phyloP scores from a whole-genome alignment of 2,329 filamentous ascomycete genomes.

The Ophiostoma ulmi region DNA sequence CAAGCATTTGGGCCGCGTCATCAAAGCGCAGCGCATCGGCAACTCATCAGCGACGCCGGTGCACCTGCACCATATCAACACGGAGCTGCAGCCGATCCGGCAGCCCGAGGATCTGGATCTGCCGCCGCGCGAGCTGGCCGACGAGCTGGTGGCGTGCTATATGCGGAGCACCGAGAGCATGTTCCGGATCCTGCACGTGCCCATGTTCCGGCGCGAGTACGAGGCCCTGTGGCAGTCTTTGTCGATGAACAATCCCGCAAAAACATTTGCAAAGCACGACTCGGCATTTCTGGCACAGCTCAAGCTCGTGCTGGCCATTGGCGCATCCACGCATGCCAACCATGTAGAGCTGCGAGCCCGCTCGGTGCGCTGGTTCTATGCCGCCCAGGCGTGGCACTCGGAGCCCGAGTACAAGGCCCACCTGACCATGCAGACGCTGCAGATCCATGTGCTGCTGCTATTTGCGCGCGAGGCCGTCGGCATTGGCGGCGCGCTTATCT shows the following conservation, averaged over 20 bases:
- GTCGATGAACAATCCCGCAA: not conserved
- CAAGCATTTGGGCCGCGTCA: not conserved
- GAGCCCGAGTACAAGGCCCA: conserved; percentile 45
- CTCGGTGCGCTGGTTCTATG: conserved; percentile 48
- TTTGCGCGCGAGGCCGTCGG: conserved; percentile 43
- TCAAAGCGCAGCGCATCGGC: conserved; percentile 4
- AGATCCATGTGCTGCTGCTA: conserved; percentile 48
- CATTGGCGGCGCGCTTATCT: conserved; percentile 43
- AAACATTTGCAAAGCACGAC: not conserved
- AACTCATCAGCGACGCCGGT: not conserved
- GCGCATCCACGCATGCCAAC: conserved; percentile 29
- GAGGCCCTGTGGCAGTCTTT: conserved; percentile 45
- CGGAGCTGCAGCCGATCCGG: not conserved
- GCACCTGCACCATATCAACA: not conserved
- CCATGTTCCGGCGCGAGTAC: conserved; percentile 53
- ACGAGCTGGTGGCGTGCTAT: conserved; percentile 50
- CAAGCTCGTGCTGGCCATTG: not conserved
- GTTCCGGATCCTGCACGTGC: conserved; percentile 53
- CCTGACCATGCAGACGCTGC: conserved; percentile 45
- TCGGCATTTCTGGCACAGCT: not conserved
- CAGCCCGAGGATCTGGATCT: conserved; percentile 35
- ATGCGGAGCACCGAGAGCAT: conserved; percentile 52
- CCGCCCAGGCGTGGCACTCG: conserved; percentile 47
- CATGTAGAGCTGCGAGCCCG: conserved; percentile 39
- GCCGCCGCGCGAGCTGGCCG: conserved; percentile 41